Conservation (phyloP, 106 monocot genomes). For the Chionographis japonica region DNA sequence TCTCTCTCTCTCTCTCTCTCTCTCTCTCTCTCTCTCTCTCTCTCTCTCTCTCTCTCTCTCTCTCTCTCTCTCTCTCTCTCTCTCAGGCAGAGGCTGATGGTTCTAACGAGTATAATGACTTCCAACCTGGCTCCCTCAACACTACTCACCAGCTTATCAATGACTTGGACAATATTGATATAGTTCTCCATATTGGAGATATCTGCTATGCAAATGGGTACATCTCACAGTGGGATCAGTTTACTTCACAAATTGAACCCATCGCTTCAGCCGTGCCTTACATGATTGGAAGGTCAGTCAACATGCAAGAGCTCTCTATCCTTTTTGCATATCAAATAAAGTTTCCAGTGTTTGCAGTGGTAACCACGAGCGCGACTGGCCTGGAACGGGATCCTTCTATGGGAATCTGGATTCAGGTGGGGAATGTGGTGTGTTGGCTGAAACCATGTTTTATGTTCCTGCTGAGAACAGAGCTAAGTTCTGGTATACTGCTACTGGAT, state of each 20-base stretch:
- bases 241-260: slow-evolving; percentile 88
- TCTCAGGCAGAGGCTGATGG: slow-evolving; percentile 85
- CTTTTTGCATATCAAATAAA: not conserved
- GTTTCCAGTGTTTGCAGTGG: slow-evolving; percentile 42
- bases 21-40: no score
- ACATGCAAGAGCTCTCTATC: not conserved
- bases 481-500: slow-evolving; percentile 35
- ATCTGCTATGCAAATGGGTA: slow-evolving; percentile 92
- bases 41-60: not conserved
- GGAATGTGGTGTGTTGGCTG: slow-evolving; percentile 83
- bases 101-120: slow-evolving; percentile 80
- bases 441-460: slow-evolving; percentile 85
- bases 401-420: slow-evolving; percentile 80
- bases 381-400: slow-evolving; percentile 88
- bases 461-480: slow-evolving; percentile 82
- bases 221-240: slow-evolving; percentile 96
- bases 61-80: not conserved
- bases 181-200: slow-evolving; percentile 89
- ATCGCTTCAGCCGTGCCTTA: slow-evolving; percentile 85
- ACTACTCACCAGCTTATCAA: slow-evolving; percentile 71
- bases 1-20: no score
- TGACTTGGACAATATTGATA: slow-evolving; percentile 79
- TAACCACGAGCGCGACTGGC: slow-evolving; percentile 96
- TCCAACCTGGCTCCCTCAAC: slow-evolving; percentile 72
- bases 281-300: slow-evolving; percentile 79